Evolutionary conservation across 1,284 basidiomycete genomes (phyloP), one percentile per base, ranked within the genome.

Genomic region (Anthracocystis walkeri): DNA sequence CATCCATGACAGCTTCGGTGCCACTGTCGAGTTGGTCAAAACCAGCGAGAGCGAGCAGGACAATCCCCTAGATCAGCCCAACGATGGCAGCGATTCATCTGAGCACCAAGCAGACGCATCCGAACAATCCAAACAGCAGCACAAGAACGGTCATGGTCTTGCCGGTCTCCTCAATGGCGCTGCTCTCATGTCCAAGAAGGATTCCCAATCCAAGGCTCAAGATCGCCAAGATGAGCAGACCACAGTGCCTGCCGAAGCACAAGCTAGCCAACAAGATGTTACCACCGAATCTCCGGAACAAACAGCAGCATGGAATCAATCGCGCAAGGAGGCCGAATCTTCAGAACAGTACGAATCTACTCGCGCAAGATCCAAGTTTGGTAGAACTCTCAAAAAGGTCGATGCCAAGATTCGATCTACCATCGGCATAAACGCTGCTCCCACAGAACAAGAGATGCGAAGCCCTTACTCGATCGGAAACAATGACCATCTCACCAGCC

Each of bases 381-480:
- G 71, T 20, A 33, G 56, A 29, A 62, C 58, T 8, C 65, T 74
- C 45, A 74, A 74, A 31, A 63, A 61, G 54, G 44, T 74, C 4
- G 71, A 74, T 33, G 65, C 65, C 44, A 61, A 56, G 31, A 51
- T 74, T 23, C 53, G 71, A 3, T 50, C 71, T 35, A 55, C 58
- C 20, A 48, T 74, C 25, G 53, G 58, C 25, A 42, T 54, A 54
- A 68, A 68, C 27, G 40, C 71, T n/a, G 65, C 71, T n/a, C 65
- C 71, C 35, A 68, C 71, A 23, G 60, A 45, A 3, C 35, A 68
- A 8, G 54, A 74, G 23, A 50, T 61, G 25, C 42, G 58, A 14
- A 74, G 71, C 33, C 71, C 71, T 5, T 74, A 74, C 42, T 65
- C 62, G 14, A 58, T 77, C 25, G 75, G 67, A 12, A 58, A 51